Evolutionary conservation across 2,329 filamentous ascomycete species (phyloP).

Genomic region (Ceratocystis albifundus): DNA sequence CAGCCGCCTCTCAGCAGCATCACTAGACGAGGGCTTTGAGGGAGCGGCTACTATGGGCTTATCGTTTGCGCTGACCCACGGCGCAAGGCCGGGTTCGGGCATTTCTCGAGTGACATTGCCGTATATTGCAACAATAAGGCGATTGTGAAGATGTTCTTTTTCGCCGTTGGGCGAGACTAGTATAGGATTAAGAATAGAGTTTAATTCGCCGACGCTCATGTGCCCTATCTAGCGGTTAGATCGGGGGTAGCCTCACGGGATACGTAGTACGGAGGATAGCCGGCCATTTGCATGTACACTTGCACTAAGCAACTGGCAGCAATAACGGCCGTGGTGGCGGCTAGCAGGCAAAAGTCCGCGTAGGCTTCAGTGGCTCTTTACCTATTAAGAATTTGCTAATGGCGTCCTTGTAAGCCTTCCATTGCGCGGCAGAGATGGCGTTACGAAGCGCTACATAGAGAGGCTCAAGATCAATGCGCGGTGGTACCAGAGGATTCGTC

Average conservation of each 20-base stretch:
- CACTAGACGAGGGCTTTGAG: constrained; percentile 51
- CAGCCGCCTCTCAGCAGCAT: constrained; percentile 52
- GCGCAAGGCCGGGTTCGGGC: constrained; percentile 55
- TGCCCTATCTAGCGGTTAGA: constrained; percentile 18
- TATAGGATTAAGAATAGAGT: constrained; percentile 53
- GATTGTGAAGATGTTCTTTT: constrained; percentile 54
- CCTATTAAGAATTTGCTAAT: constrained; percentile 52
- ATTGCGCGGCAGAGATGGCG: constrained; percentile 49
- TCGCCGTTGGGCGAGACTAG: constrained; percentile 46
- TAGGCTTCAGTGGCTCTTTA: constrained; percentile 29
- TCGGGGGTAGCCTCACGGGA: not conserved
- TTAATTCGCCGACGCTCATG: constrained; percentile 37
- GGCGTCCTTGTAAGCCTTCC: constrained; percentile 52
- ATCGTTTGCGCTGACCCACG: constrained; percentile 61
- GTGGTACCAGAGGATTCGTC: constrained; percentile 50
- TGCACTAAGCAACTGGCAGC: not conserved
- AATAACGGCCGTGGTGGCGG: not conserved
- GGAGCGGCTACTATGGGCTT: constrained; percentile 48
- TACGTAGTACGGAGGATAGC: not conserved
- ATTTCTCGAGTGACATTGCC: constrained; percentile 59
- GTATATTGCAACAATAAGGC: constrained; percentile 54
- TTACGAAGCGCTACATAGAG: constrained; percentile 51
- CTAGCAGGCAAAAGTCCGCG: constrained; percentile 27
- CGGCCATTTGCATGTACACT: too few species aligned
- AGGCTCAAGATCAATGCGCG: constrained; percentile 56